Base-by-base conservation (phyloP, 1,284 basidiomycete genomes). In the Cryptococcus sp. region DNA sequence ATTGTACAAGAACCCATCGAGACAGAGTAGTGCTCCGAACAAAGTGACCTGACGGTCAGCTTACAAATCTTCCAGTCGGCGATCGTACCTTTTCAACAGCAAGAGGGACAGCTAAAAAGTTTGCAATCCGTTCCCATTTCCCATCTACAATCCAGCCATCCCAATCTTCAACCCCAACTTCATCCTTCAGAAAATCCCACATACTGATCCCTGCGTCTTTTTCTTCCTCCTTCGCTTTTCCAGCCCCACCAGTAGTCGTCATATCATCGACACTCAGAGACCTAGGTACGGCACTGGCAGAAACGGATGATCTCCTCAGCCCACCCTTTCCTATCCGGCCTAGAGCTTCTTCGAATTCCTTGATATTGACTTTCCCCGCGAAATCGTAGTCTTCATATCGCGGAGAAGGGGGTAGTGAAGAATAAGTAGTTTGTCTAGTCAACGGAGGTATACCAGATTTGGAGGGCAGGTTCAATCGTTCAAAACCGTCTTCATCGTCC, bases 1-100 rank as follows among this genome's bases (percentile, higher is more conserved):
- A 5, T 91, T 94, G 76, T 98, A 96, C 3, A 99, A 82, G 76
- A 98, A 98, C 2, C 92, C 92, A 74, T 99, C 96, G 46, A 98
- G 81, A 73, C 96, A 98, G 40, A 98, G 82, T 32, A 96, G 78
- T 62, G 91, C 89, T 11, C 96, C 96, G 69, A 98, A 96, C 31
- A 86, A 78, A 46, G 97, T 87, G 45, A 94, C 89, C 90, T 93
- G 61, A 36, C 2, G 28, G 28, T 48, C 21, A 45, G 19, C 28
- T 11, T 11, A 39, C 7, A 39, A 7, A 39, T 39, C 21, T 9
- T 14, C 19, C 21, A 11, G 41, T 23, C 18, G 11, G 50, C 46
- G 4, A 3, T 45, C 24, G 42, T 52, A 88, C 91, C 81, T 96
- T 94, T 73, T 99, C 96, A 59, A 96, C 84, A 16, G 91, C 92